Evolutionary conservation across 78 protist genomes (phyloP).

Genomic region (Dictyostelium intermedium): DNA sequence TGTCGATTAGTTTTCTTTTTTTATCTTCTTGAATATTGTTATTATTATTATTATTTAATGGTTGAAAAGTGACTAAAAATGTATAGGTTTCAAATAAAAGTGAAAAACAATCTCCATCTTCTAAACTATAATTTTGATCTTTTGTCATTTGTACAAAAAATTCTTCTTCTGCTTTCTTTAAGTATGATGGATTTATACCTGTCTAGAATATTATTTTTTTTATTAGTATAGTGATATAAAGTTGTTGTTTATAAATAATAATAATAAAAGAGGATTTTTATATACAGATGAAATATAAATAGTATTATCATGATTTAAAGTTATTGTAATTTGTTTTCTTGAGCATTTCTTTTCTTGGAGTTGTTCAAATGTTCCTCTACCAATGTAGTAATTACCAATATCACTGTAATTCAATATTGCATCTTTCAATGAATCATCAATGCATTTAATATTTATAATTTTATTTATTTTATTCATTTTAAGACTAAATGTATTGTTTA

Average conservation of each 20-base stretch:
- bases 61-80: neutral
- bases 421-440: neutral
- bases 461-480: neutral
- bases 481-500: neutral
- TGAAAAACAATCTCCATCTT: slow-evolving; percentile 52
- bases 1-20: neutral
- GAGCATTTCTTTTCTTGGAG: slow-evolving; percentile 58
- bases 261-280: no score
- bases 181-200: slow-evolving; percentile 57
- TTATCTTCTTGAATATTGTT: neutral
- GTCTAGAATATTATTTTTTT: neutral
- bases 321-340: slow-evolving; percentile 58
- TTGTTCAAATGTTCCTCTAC: slow-evolving; percentile 24
- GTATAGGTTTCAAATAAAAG: slow-evolving; percentile 30
- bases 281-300: slow-evolving; percentile 19
- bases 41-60: neutral
- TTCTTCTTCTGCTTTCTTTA: slow-evolving; percentile 32
- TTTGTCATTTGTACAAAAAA: slow-evolving; percentile 42
- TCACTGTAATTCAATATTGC: neutral
- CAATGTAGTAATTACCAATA: neutral
- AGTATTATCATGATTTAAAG: neutral
- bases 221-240: neutral
- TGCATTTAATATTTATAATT: neutral
- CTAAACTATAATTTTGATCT: slow-evolving; percentile 31
- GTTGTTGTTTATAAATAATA: no score